Conservation (phyloP, 2,329 filamentous ascomycete genomes). For the Talaromyces amestolkiae region DNA sequence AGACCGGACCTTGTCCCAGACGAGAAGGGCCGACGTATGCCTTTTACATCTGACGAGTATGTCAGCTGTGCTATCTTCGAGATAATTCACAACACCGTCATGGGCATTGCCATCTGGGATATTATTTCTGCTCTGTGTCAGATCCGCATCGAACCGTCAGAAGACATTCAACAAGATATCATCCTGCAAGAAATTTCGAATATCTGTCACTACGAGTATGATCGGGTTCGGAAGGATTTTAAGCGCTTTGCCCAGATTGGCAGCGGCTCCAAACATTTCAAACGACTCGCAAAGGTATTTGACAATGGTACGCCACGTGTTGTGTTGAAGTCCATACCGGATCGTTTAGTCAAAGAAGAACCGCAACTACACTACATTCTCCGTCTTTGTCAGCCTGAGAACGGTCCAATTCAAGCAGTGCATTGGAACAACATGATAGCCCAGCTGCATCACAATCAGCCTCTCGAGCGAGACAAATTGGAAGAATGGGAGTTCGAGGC, state of each 20-base stretch:
- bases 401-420: slow-evolving; percentile 35
- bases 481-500: not conserved
- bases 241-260: slow-evolving; percentile 42
- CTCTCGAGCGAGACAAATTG: not conserved
- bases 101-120: slow-evolving; percentile 40
- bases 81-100: slow-evolving; percentile 37
- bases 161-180: slow-evolving; percentile 33
- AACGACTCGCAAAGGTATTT: slow-evolving; percentile 36
- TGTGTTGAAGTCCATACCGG: slow-evolving; percentile 43
- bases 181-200: slow-evolving; percentile 50
- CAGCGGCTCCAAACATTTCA: slow-evolving; percentile 44
- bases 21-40: slow-evolving; percentile 43
- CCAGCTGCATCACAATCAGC: not conserved
- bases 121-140: slow-evolving; percentile 22
- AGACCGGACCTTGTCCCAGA: slow-evolving; percentile 43
- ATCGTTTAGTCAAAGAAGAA: slow-evolving; percentile 37
- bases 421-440: slow-evolving; percentile 2
- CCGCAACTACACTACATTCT: slow-evolving; percentile 47
- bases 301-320: slow-evolving; percentile 40
- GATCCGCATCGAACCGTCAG: slow-evolving; percentile 27
- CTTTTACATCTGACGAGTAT: slow-evolving; percentile 42
- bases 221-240: slow-evolving; percentile 38
- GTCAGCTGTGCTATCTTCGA: slow-evolving; percentile 47
- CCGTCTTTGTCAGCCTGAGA: slow-evolving; percentile 44
- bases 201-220: slow-evolving; percentile 46